Evolutionary conservation across 805 yeast genomes (phyloP), one percentile per base, ranked within the genome.

Genomic region (Wickerhamomyces silvicola): DNA sequence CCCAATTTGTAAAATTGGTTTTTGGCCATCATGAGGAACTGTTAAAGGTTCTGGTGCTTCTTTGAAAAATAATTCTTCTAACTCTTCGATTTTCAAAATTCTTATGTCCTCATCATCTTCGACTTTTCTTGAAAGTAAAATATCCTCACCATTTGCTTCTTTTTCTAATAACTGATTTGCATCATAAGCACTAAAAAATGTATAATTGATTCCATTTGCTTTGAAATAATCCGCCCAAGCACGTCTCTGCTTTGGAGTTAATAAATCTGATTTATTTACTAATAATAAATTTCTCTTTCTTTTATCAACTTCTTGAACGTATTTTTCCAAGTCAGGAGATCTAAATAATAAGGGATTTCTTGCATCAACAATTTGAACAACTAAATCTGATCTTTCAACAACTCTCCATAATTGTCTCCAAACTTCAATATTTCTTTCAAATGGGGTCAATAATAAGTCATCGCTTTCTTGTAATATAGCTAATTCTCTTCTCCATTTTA

Each of bases 371-470:
- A 92, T 92, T 57, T 92, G 98, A 6, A 92, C 97, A 24, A 92
- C 76, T 48, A 92, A 68, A 57, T 90, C 96, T 16, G 92, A 84
- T 53, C 97, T 75, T 59, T 92, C 98, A 16, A 87, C 83, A 27
- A 92, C 98, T 62, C 98, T 75, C 98, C 98, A 92, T 43, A 92
- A 66, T 61, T 92, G 98, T 54, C 92, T 78, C 98, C 98, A 92
- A 37, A 92, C 97, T 67, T 90, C 96, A 42, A 92, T 67, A 56
- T 92, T 92, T 64, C 98, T 77, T 64, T 92, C 98, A 54, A 90
- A 92, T 5, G 98, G 98, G 0, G 98, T 92, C 54, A 92, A 69
- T 37, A 88, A 64, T 48, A 92, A 66, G 56, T 90, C 95, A 43
- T 86, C 76, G 45, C 71, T 72, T 56, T 90, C 95, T 42, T 88